A percentile compares a stretch with the other conserved stretches of the same genome.
Conservation (phyloP, 1,284 basidiomycete species). For the Mycosarcoma mackinlayi region DNA sequence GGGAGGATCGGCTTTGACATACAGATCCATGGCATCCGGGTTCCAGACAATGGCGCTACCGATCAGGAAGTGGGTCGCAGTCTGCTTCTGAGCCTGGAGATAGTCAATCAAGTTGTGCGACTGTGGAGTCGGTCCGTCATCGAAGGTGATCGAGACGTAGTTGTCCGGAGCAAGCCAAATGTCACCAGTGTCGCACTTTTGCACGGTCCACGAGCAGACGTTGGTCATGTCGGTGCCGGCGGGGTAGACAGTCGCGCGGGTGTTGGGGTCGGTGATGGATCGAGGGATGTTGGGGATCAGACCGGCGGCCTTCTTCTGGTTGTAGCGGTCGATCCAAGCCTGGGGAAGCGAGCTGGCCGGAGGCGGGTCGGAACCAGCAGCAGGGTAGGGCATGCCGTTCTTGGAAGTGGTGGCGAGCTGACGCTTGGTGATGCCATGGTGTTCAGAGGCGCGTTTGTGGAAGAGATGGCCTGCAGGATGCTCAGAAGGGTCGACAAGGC, state of each 20-base stretch:
- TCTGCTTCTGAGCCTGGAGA: conserved; percentile 73
- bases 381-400: conserved; percentile 58
- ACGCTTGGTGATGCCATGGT: conserved; percentile 43
- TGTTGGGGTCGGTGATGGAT: conserved; percentile 68
- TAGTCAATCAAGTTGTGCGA: conserved; percentile 73
- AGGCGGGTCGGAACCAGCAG: conserved; percentile 48
- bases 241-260: conserved; percentile 52
- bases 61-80: conserved; percentile 84
- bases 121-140: conserved; percentile 77
- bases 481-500: conserved; percentile 36
- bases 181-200: conserved; percentile 59
- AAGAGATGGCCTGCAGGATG: conserved; percentile 52
- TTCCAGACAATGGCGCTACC: conserved; percentile 77
- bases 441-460: conserved; percentile 32
- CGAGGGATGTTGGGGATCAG: conserved; percentile 78
- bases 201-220: conserved; percentile 58
- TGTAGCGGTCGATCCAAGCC: conserved; percentile 77
- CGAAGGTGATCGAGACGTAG: conserved; percentile 67
- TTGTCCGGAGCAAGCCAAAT: conserved; percentile 58
- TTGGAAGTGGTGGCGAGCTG: conserved; percentile 46
- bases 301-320: conserved; percentile 74
- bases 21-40: conserved; percentile 72
- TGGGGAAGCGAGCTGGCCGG: conserved; percentile 49
- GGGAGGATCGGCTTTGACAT: conserved; percentile 71
- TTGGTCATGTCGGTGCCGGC: conserved; percentile 50